Evolutionary conservation across 2,329 filamentous ascomycete species (phyloP), one percentile per base, ranked within the genome.

Genomic region (Talaromyces atroroseus): DNA sequence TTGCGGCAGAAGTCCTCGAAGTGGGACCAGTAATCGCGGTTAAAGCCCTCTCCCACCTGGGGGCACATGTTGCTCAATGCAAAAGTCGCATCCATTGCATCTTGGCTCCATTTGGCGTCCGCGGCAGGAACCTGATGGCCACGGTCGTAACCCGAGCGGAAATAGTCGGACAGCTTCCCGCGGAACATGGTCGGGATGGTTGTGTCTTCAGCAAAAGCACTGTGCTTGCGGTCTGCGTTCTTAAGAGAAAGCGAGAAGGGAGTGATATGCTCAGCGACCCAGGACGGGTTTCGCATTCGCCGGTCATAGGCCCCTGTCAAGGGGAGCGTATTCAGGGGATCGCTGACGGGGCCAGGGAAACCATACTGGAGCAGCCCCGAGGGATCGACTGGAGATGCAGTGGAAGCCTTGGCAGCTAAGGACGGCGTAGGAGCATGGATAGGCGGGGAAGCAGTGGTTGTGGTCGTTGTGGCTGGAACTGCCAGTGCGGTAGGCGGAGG

Each of bases 21-120:
- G 73, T 99, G 94, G 38, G 94, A 89, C 94, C 94, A 99, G 82
- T 99, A 99, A 77, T 99, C 94, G 52, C 94, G 83, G 77, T 99
- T 99, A 81, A 99, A 99, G 58, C 94, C 94, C 70, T 96, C 90
- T 63, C 94, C 94, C 29, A 99, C 94, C 76, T 99, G 94, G 32
- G 94, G 94, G 69, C 92, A 96, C 92, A 99, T 99, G 77, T 99
- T 99, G 69, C 82, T 87, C 56, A 99, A 82, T 68, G 84, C 87
- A 69, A 99, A 99, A 2, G 94, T 99, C 57, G 89, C 90, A 75
- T 99, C 85, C 90, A 99, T 96, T 61, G 94, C 92, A 36, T 82
- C 74, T 75, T 99, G 94, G 61, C 86, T 89, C 92, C 94, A 99
- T 77, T 95, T 95, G 56, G 89, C 90, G 75, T 99, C 94, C 42